These are phyloP conservation scores for Camellia lanceoleosa DNA, from an alignment of 148 eudicot genomes.

Conservation along the genomic window DNA sequence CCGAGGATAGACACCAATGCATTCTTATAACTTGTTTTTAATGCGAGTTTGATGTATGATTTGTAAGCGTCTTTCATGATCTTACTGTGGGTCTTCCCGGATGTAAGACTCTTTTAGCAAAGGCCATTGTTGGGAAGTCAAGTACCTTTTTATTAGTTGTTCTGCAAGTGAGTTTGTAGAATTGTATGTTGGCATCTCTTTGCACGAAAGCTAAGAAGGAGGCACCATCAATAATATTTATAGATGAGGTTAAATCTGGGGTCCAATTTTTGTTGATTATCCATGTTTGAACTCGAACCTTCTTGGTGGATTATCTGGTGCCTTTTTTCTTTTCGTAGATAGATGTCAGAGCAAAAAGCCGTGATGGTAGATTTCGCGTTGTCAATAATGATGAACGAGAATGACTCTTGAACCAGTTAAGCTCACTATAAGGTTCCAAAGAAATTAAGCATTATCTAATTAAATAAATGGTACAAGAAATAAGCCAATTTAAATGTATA, in stretches of 20 bases:
- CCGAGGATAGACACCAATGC: no score
- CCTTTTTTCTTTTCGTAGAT: constrained; percentile 46
- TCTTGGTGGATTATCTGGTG: constrained; percentile 13
- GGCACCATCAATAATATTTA: constrained; percentile 93
- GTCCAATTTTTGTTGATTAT: not conserved
- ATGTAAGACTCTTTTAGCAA: constrained; percentile 93
- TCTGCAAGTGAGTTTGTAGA: constrained; percentile 99
- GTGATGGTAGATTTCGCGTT: constrained; percentile 85
- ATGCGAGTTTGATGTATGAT: no score
- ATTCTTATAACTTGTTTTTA: no score
- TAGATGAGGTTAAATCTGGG: constrained; percentile 65
- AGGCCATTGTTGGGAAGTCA: constrained; percentile 99
- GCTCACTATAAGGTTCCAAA: constrained; percentile 61
- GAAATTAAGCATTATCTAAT: no score
- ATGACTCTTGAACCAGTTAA: constrained; percentile 87
- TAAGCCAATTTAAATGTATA: no score
- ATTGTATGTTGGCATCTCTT: constrained; percentile 89
- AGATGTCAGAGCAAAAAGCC: constrained; percentile 96
- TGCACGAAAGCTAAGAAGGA: constrained; percentile 95
- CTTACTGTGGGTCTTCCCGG: constrained; percentile 97
- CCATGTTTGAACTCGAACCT: not conserved
- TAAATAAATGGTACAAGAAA: no score
- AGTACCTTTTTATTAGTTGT: constrained; percentile 91
- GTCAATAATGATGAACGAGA: constrained; percentile 98
- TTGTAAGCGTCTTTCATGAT: constrained; percentile 24